Percentiles rank a stretch among this genome's conserved stretches.
phyloP scores from a whole-genome alignment of 805 yeast species.

The Candida anglica region DNA sequence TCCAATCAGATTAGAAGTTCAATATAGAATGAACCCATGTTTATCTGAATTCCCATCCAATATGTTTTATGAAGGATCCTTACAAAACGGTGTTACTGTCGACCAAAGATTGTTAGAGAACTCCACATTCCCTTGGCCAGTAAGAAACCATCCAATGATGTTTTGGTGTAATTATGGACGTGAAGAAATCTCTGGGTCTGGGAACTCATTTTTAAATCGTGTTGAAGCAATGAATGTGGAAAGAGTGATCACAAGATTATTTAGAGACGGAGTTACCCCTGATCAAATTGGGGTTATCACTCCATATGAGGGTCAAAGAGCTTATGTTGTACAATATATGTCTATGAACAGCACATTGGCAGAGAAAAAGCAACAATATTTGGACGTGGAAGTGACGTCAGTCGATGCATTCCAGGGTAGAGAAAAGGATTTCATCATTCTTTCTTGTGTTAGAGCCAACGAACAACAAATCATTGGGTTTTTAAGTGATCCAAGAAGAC shows the following conservation, averaged over 20 bases:
- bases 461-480: constrained; percentile 38
- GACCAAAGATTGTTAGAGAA: constrained; percentile 57
- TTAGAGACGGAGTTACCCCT: constrained; percentile 74
- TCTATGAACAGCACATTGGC: constrained; percentile 60
- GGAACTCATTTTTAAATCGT: constrained; percentile 78
- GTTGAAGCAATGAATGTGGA: constrained; percentile 90
- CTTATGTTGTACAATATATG: constrained; percentile 76
- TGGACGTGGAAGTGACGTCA: constrained; percentile 73
- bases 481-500: constrained; percentile 40
- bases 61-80: constrained; percentile 87
- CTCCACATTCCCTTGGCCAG: constrained; percentile 88
- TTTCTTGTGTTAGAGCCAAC: constrained; percentile 43
- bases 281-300: constrained; percentile 88
- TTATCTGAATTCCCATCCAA: constrained; percentile 84
- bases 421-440: constrained; percentile 40
- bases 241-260: constrained; percentile 65
- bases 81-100: constrained; percentile 87
- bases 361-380: constrained; percentile 55
- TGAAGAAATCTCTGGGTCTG: constrained; percentile 81
- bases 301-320: constrained; percentile 92
- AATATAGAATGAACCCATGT: constrained; percentile 92
- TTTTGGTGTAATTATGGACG: constrained; percentile 88
- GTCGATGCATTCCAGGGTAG: constrained; percentile 44
- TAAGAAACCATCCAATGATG: constrained; percentile 84
- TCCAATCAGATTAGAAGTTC: constrained; percentile 85